Conservation (phyloP, 768 basidiomycete genomes). For the Favolaschia claudopus region DNA sequence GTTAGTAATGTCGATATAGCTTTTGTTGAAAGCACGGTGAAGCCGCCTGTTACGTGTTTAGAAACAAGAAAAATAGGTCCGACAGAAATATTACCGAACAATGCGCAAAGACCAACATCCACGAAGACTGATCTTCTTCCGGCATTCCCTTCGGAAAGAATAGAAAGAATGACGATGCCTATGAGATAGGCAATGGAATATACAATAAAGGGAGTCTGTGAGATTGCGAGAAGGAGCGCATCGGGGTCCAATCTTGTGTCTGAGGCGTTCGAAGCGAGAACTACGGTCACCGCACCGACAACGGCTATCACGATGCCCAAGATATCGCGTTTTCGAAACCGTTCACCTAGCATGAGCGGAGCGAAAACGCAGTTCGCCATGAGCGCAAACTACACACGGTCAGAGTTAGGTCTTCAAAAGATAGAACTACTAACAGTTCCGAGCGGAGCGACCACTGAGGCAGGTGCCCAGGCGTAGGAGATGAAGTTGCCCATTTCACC, state of each 20-base stretch:
- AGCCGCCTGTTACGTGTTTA: slow-evolving; percentile 68
- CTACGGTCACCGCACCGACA: slow-evolving; percentile 92
- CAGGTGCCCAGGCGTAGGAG: slow-evolving; percentile 89
- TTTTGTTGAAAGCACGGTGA: slow-evolving; percentile 94
- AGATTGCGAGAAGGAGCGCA: slow-evolving; percentile 72
- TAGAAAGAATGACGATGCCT: slow-evolving; percentile 63
- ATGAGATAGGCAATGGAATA: slow-evolving; percentile 73
- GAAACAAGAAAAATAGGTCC: neutral
- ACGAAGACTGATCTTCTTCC: slow-evolving; percentile 80
- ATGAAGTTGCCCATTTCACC: slow-evolving; percentile 93
- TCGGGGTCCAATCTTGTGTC: slow-evolving; percentile 74
- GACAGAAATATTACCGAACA: slow-evolving; percentile 64
- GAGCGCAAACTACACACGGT: slow-evolving; percentile 73
- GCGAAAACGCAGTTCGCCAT: slow-evolving; percentile 96
- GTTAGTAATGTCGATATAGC: slow-evolving; percentile 89
- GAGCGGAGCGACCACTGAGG: slow-evolving; percentile 92
- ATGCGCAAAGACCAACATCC: slow-evolving; percentile 87
- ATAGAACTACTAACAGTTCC: slow-evolving; percentile 84
- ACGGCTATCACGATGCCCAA: slow-evolving; percentile 83
- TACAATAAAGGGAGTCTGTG: slow-evolving; percentile 74
- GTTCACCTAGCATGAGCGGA: slow-evolving; percentile 83
- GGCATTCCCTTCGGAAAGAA: slow-evolving; percentile 67
- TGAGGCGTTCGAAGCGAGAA: slow-evolving; percentile 77
- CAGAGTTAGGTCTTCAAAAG: slow-evolving; percentile 4
- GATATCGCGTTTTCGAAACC: slow-evolving; percentile 84